Evolutionary conservation across 2,329 filamentous ascomycete species (phyloP).

Genomic region (Paracorniculantispora psalliotae): DNA sequence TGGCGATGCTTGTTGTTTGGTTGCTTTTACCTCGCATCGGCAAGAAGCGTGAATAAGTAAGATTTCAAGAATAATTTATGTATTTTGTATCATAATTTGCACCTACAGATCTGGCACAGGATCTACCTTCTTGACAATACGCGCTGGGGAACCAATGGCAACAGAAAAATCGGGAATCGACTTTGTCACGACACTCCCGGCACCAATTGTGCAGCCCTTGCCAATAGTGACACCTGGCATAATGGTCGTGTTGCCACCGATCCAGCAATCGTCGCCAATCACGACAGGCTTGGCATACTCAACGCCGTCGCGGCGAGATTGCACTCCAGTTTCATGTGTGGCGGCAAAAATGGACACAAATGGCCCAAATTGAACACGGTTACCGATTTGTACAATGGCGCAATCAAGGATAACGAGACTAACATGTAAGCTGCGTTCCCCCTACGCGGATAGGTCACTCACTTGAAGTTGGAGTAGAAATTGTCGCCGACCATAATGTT

Average conservation of each 20-base stretch:
- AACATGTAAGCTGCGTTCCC: background rate
- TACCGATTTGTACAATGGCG: conserved; percentile 64
- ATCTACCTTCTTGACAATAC: conserved; percentile 43
- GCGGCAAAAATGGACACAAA: conserved; percentile 67
- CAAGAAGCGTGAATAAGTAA: conserved; percentile 35
- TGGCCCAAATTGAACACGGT: conserved; percentile 66
- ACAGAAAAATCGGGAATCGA: conserved; percentile 44
- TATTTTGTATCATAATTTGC: background rate
- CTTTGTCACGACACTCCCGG: conserved; percentile 46
- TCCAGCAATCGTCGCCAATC: conserved; percentile 53
- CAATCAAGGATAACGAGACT: conserved; percentile 64
- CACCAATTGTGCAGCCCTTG: conserved; percentile 46
- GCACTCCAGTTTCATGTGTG: conserved; percentile 63
- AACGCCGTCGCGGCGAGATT: conserved; percentile 40
- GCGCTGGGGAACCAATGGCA: conserved; percentile 44
- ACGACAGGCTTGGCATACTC: conserved; percentile 43
- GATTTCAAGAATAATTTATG: too few relatives aligned
- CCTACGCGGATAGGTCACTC: background rate
- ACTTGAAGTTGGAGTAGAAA: conserved; percentile 56
- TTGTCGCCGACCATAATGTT: conserved; percentile 57
- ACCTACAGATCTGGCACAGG: conserved; percentile 27
- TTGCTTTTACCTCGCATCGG: conserved; percentile 37
- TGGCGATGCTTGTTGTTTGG: conserved; percentile 41
- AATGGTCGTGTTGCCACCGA: conserved; percentile 45
- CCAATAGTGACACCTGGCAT: conserved; percentile 50